These are phyloP conservation scores for Clitopilus hobsonii DNA, from an alignment of 768 basidiomycete genomes.

Conservation along the genomic window DNA sequence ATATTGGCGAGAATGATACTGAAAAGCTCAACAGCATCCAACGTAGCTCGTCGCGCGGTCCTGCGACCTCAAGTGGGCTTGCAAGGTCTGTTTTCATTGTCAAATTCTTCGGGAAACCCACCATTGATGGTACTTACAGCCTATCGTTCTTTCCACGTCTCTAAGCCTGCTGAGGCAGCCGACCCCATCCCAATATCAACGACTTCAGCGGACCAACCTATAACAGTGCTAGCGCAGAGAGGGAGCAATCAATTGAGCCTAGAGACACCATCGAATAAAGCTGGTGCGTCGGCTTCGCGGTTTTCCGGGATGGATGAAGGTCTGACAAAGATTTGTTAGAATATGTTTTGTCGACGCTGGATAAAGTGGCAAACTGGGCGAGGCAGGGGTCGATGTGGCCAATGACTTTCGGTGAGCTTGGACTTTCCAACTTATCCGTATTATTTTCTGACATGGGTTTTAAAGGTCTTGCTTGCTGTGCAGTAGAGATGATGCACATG, in stretches of 20 bases:
- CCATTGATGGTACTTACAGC: slow-evolving; percentile 23
- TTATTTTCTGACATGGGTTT: slow-evolving; percentile 2
- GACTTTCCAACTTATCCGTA: slow-evolving; percentile 2
- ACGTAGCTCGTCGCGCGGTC: slow-evolving; percentile 38
- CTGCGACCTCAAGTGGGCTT: slow-evolving; percentile 40
- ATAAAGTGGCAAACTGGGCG: slow-evolving; percentile 97
- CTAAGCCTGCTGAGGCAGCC: slow-evolving; percentile 38
- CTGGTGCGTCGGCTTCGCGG: slow-evolving; percentile 48
- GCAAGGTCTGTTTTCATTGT: slow-evolving; percentile 26
- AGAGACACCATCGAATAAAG: slow-evolving; percentile 85
- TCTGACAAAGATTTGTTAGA: slow-evolving; percentile 43
- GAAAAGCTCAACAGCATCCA: slow-evolving; percentile 21
- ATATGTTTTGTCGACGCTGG: slow-evolving; percentile 93
- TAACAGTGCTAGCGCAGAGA: slow-evolving; percentile 68
- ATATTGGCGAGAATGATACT: slow-evolving; percentile 2
- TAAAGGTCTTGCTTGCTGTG: slow-evolving; percentile 93
- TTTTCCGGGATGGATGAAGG: neutral
- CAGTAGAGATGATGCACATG: slow-evolving; percentile 99
- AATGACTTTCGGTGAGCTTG: slow-evolving; percentile 82
- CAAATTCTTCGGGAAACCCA: slow-evolving; percentile 1
- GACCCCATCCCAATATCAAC: slow-evolving; percentile 32
- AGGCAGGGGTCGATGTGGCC: slow-evolving; percentile 99
- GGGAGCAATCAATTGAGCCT: slow-evolving; percentile 84
- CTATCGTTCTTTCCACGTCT: slow-evolving; percentile 53
- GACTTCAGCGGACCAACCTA: slow-evolving; percentile 47